Percentiles rank a stretch among this genome's conserved stretches.
Conservation (phyloP, 2,329 filamentous ascomycete species). For the Monilinia polystroma region DNA sequence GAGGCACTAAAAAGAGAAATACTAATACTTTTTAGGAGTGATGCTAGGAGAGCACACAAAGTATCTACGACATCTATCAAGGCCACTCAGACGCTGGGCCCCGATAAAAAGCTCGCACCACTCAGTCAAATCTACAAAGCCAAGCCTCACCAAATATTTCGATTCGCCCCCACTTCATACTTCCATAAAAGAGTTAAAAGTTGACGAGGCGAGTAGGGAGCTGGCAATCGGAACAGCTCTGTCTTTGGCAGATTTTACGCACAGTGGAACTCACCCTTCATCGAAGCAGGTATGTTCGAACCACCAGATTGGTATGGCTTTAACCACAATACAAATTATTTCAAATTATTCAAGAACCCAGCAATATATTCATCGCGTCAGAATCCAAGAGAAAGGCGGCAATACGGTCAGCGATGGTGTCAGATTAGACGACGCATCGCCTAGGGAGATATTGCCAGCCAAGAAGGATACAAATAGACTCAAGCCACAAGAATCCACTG, state of each 20-base stretch:
- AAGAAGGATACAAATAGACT: background rate
- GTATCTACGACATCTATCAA: background rate
- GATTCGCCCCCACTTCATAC: background rate
- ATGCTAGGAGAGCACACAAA: background rate
- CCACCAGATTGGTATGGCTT: background rate
- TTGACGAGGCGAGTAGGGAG: background rate
- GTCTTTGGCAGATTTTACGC: background rate
- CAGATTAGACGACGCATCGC: background rate
- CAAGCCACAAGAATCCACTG: background rate
- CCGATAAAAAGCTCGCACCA: too few relatives aligned
- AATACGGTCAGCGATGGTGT: background rate
- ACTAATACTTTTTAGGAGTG: background rate
- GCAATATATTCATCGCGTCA: background rate
- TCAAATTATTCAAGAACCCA: background rate
- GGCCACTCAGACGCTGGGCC: background rate
- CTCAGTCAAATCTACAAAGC: background rate
- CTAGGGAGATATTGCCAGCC: background rate
- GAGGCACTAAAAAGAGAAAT: background rate
- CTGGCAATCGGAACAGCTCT: background rate
- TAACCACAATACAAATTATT: background rate
- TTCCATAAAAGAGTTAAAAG: background rate
- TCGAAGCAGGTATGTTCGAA: background rate
- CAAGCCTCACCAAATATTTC: background rate
- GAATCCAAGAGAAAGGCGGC: background rate
- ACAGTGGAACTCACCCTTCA: background rate